Conservation (phyloP, 202 grass and related monocot species). For the Saccharum hybrid region DNA sequence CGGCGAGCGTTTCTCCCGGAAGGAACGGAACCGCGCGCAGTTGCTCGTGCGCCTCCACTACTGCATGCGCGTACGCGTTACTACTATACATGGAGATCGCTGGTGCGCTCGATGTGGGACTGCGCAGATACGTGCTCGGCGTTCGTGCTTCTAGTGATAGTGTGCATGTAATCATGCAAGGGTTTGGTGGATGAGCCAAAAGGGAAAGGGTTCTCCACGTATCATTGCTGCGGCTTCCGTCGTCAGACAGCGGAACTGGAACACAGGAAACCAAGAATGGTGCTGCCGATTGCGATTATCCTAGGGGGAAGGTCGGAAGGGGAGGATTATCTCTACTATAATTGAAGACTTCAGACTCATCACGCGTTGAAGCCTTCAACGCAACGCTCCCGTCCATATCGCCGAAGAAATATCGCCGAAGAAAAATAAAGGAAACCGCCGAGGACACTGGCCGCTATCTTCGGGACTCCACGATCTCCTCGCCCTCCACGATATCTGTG, state of each 20-base stretch:
- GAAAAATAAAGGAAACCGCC: too few species aligned
- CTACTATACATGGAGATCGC: background rate
- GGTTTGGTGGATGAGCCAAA: background rate
- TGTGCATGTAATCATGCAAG: slow-evolving; percentile 6
- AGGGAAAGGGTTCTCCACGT: background rate
- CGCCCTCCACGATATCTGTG: too few species aligned
- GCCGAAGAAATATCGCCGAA: too few species aligned
- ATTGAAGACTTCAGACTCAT: too few species aligned
- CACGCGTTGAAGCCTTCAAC: too few species aligned
- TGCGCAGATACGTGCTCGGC: background rate
- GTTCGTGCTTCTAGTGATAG: background rate
- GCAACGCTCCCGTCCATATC: too few species aligned
- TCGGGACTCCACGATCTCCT: too few species aligned
- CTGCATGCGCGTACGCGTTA: background rate
- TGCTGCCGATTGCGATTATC: too few species aligned
- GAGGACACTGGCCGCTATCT: too few species aligned
- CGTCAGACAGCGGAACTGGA: background rate
- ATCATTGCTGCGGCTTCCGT: background rate
- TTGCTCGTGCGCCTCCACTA: slow-evolving; percentile 18
- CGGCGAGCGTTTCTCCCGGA: background rate
- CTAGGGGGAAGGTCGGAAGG: too few species aligned
- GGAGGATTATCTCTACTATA: too few species aligned
- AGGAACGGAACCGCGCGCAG: background rate
- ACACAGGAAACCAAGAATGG: background rate
- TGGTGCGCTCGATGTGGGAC: background rate